Percentiles rank a stretch among this genome's conserved stretches.
Evolutionary conservation across 495 filamentous ascomycete species (phyloP).

Genomic region (Xylaria intraflava): DNA sequence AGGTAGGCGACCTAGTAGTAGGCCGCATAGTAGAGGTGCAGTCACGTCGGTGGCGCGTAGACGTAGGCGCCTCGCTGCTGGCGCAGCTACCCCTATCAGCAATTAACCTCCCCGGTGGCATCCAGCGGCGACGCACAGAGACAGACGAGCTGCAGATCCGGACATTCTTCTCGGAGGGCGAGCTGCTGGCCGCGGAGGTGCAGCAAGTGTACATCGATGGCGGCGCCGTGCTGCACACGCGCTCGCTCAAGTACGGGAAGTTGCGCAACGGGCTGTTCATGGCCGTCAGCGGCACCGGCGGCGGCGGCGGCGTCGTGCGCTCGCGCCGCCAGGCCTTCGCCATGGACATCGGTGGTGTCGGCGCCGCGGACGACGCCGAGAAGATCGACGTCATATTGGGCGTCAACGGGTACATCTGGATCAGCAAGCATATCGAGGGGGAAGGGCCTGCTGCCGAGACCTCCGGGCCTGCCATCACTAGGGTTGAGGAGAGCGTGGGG

Average conservation of each 20-base stretch:
- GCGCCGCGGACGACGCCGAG: constrained; percentile 55
- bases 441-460: constrained; percentile 35
- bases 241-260: constrained; percentile 88
- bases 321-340: constrained; percentile 82
- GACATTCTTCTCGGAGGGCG: constrained; percentile 85
- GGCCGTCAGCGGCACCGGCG: constrained; percentile 69
- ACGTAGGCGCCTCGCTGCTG: constrained; percentile 76
- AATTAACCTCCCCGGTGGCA: constrained; percentile 93
- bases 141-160: constrained; percentile 95
- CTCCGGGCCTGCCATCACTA: constrained; percentile 52
- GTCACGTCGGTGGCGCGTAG: constrained; percentile 84
- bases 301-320: constrained; percentile 74
- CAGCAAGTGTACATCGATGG: constrained; percentile 79
- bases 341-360: constrained; percentile 48
- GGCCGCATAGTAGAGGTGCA: constrained; percentile 92
- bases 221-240: constrained; percentile 77
- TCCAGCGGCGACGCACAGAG: constrained; percentile 80
- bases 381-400: constrained; percentile 84
- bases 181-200: constrained; percentile 84
- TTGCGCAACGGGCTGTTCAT: constrained; percentile 87
- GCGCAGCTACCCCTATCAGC: constrained; percentile 75
- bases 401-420: constrained; percentile 95
- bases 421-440: constrained; percentile 65
- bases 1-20: constrained; percentile 92
- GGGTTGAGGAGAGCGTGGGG: constrained; percentile 73